Evolutionary conservation across 2,329 filamentous ascomycete species (phyloP), one percentile per base, ranked within the genome.

Genomic region (Exophiala alcalophila): DNA sequence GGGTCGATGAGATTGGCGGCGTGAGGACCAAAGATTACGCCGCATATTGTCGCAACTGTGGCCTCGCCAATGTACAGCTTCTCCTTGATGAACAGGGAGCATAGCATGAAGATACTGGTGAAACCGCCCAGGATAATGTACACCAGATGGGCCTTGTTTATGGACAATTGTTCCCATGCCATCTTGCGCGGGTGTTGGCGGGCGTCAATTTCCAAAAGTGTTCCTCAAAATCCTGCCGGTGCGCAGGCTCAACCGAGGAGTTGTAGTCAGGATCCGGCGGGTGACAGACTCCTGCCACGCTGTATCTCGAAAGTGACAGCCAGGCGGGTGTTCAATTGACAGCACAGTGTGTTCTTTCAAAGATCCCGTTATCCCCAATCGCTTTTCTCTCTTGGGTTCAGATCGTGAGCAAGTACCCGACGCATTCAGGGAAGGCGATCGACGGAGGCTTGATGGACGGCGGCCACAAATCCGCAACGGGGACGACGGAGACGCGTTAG

Each of bases 111-210:
- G 58, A 98, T 73, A 48, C 85, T 89, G 56, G 92, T 98, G 72
- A 98, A 98, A 65, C 91, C 92, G 60, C 92, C 92, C 43, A 98
- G 74, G 68, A 98, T 96, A 69, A 97, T 88, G 69, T 98, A 98
- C 54, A 94, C 92, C 86, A 97, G 68, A 74, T 98, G 92, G 59
- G 92, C 87, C 74, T 84, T 86, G 69, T 94, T 96, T 71, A 97
- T 83, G 39, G 68, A 66, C 47, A 74, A 57, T 44, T 74, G 71
- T 40, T 72, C 63, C 71, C 71, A 74, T 46, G 64, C 70, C 71
- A 74, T 74, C 33, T 46, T 64, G 40, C 16, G 15, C 25, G 14
- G 24, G 29, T 25, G 8, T 11, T 19, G 38, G 24, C n/a, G n/a
- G n/a, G n/a, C n/a, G n/a, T n/a, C n/a, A n/a, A n/a, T n/a, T n/a